Conservation (phyloP, 148 eudicot species). For the Rhododendron mucronatum region DNA sequence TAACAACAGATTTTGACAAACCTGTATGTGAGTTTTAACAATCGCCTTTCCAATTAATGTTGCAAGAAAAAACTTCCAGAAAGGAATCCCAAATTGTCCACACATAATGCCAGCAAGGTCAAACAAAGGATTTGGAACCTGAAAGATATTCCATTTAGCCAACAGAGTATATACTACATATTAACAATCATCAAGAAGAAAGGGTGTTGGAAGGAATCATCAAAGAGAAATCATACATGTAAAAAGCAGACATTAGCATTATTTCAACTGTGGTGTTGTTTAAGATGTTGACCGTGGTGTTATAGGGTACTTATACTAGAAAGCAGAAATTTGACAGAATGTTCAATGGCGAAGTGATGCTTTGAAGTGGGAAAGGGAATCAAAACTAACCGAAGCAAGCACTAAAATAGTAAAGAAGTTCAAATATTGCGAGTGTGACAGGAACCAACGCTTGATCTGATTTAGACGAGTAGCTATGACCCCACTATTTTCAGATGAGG, state of each 20-base stretch:
- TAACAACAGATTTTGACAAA: conserved; percentile 12
- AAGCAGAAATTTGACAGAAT: background rate
- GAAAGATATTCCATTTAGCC: conserved; percentile 16
- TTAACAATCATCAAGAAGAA: background rate
- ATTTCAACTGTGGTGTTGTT: background rate
- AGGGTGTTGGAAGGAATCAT: background rate
- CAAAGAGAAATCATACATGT: background rate
- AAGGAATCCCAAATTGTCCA: conserved; percentile 94
- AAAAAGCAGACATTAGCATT: background rate
- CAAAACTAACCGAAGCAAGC: conserved; percentile 88
- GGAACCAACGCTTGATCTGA: conserved; percentile 63
- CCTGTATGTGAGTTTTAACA: conserved; percentile 96
- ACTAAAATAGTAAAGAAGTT: conserved; percentile 79
- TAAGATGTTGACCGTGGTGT: background rate
- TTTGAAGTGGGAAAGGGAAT: conserved; percentile 8
- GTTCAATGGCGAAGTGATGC: background rate
- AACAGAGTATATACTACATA: conserved; percentile 2
- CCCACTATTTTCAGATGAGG: conserved; percentile 55
- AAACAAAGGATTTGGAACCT: conserved; percentile 98
- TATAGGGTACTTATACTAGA: background rate
- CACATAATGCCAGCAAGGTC: conserved; percentile 99
- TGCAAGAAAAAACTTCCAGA: conserved; percentile 93
- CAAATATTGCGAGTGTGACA: conserved; percentile 82
- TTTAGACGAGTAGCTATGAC: conserved; percentile 35
- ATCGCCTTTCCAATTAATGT: conserved; percentile 88